Evolutionary conservation across 331 rosid genomes (phyloP).

Genomic region (Erythrophleum ivorense): DNA sequence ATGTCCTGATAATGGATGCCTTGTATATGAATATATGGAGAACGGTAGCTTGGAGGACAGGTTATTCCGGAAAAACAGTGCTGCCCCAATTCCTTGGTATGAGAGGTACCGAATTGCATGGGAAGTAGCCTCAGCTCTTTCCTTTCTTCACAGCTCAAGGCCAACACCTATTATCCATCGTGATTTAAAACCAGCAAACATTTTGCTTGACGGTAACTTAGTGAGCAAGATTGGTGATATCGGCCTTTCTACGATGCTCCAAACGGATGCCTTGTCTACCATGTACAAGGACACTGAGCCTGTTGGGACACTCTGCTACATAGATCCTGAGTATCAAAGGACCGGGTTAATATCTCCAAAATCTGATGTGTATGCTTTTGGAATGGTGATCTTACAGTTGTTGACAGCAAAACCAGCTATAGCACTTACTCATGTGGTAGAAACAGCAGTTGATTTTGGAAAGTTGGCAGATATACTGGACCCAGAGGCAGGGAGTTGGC

Average conservation of each 20-base stretch:
- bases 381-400: conserved; percentile 89
- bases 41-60: conserved; percentile 93
- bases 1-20: conserved; percentile 87
- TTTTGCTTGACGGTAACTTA: conserved; percentile 79
- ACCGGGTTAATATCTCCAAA: conserved; percentile 70
- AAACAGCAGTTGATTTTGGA: conserved; percentile 65
- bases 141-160: conserved; percentile 86
- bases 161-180: conserved; percentile 92
- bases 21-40: conserved; percentile 86
- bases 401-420: conserved; percentile 88
- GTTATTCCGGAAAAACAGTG: conserved; percentile 57
- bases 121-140: conserved; percentile 92
- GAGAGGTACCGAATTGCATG: conserved; percentile 91
- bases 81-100: conserved; percentile 77
- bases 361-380: conserved; percentile 95
- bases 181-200: conserved; percentile 93
- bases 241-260: conserved; percentile 79
- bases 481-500: conserved; percentile 88
- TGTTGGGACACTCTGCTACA: conserved; percentile 90
- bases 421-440: conserved; percentile 75
- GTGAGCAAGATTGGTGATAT: conserved; percentile 98
- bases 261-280: conserved; percentile 60
- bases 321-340: conserved; percentile 98
- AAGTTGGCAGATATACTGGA: conserved; percentile 65
- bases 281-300: conserved; percentile 63